Evolutionary conservation across 1,284 basidiomycete species (phyloP), one percentile per base, ranked within the genome.

Genomic region (Puccinia novopanici): DNA sequence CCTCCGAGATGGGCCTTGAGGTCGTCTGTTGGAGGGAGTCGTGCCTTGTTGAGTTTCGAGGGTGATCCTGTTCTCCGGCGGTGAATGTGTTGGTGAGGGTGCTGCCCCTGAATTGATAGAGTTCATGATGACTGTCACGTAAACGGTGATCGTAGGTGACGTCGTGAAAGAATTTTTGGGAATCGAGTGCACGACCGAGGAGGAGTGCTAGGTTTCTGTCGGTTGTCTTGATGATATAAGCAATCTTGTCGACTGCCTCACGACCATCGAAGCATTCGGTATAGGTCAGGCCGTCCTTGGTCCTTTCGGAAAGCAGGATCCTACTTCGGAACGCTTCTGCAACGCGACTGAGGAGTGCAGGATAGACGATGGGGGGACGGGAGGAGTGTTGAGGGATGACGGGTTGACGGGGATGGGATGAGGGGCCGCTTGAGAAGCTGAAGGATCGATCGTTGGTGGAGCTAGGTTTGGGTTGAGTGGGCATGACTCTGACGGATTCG

Each of bases 161-260:
- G 84, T 98, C 97, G 86, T 99, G 97, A 86, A 99, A 99, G 88
- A 96, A 98, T 87, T 98, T 99, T 87, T 99, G 97, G 17, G 95
- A 93, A 85, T 99, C 97, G 79, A 99, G 88, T 6, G 96, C 95
- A 70, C 97, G 90, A 17, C 97, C 97, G 13, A 99, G 89, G 2
- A 99, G 88, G 65, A 99, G 87, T 4, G 97, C 97, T 30, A 99
- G 89, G 86, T 98, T 98, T 24, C 97, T 90, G 87, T 99, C 97
- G 8, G 94, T 94, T 2, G 96, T 99, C 87, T 95, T 96, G 89
- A 98, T 98, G 86, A 99, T 96, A 85, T 95, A 94, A 24, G 94
- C 92, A 83, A 99, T 93, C 86, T 93, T 92, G 86, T 96, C 93
- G 42, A 99, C 96, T 0, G 97, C 97, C 84, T 97, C 93, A 22